phyloP scores from a whole-genome alignment of 2,329 filamentous ascomycete genomes.

The Xylariomycetidae sp. region DNA sequence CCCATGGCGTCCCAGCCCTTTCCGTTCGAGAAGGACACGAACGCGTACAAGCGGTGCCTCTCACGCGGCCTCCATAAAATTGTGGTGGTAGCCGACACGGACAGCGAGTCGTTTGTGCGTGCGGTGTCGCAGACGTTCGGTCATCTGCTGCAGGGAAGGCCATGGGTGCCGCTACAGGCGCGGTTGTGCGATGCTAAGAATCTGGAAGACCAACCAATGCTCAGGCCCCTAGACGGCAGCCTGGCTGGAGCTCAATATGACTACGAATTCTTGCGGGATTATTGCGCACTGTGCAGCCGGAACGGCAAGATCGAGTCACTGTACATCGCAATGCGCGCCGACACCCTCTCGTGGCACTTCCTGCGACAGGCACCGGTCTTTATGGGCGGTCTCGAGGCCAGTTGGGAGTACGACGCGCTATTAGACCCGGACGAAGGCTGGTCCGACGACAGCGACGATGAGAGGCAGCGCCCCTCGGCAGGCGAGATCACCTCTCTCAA shows the following conservation, averaged over 20 bases:
- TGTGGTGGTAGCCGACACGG: slow-evolving; percentile 45
- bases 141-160: slow-evolving; percentile 40
- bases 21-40: slow-evolving; percentile 57
- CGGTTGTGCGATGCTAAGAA: slow-evolving; percentile 50
- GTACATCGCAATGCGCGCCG: slow-evolving; percentile 51
- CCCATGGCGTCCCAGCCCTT: slow-evolving; percentile 49
- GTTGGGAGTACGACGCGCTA: slow-evolving; percentile 46
- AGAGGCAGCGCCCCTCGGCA: slow-evolving; percentile 35
- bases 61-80: slow-evolving; percentile 55
- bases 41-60: slow-evolving; percentile 54
- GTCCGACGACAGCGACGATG: slow-evolving; percentile 30
- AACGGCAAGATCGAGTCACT: slow-evolving; percentile 52
- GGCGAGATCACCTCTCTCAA: slow-evolving; percentile 46
- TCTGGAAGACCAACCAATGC: slow-evolving; percentile 52
- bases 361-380: slow-evolving; percentile 42
- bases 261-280: slow-evolving; percentile 42
- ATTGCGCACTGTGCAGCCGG: slow-evolving; percentile 51
- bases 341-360: slow-evolving; percentile 51
- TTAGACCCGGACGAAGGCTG: slow-evolving; percentile 32
- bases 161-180: slow-evolving; percentile 54
- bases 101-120: slow-evolving; percentile 40
- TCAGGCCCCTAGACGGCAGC: slow-evolving; percentile 43
- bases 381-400: slow-evolving; percentile 46
- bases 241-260: slow-evolving; percentile 40
- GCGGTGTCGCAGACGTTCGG: slow-evolving; percentile 46